Conservation (phyloP, 139 green algal genomes). For the Pseudopediastrum boryanum region DNA sequence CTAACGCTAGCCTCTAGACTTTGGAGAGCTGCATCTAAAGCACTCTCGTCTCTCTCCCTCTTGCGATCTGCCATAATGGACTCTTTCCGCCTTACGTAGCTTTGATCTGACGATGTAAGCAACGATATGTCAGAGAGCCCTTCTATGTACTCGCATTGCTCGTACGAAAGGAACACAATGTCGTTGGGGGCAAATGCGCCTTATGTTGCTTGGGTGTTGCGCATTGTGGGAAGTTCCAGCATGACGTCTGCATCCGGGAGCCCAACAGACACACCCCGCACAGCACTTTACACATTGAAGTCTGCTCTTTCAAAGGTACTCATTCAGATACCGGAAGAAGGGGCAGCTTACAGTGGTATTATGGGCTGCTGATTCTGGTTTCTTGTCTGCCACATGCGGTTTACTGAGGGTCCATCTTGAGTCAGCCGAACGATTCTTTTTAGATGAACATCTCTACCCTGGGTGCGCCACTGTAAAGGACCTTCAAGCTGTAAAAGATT, state of each 20-base stretch:
- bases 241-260: no score
- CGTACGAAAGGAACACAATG: not conserved
- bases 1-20: not conserved
- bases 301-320: no score
- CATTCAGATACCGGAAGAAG: no score
- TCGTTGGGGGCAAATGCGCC: not conserved
- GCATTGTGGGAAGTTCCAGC: no score
- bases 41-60: slow-evolving; percentile 4
- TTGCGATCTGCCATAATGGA: not conserved
- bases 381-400: no score
- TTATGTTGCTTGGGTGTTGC: not conserved
- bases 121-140: not conserved
- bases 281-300: no score
- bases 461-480: not conserved
- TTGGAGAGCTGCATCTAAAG: slow-evolving; percentile 13
- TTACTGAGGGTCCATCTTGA: no score
- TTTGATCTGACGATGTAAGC: slow-evolving; percentile 2
- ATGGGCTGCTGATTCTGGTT: no score
- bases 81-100: not conserved
- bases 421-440: not conserved
- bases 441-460: not conserved
- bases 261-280: no score
- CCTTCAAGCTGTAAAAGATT: not conserved
- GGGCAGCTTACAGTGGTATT: no score
- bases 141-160: not conserved